A percentile compares a stretch with the other conserved stretches of the same genome.
These are phyloP conservation scores for Fusarium redolens DNA, from an alignment of 2,329 filamentous ascomycete species.

Conservation along the genomic window DNA sequence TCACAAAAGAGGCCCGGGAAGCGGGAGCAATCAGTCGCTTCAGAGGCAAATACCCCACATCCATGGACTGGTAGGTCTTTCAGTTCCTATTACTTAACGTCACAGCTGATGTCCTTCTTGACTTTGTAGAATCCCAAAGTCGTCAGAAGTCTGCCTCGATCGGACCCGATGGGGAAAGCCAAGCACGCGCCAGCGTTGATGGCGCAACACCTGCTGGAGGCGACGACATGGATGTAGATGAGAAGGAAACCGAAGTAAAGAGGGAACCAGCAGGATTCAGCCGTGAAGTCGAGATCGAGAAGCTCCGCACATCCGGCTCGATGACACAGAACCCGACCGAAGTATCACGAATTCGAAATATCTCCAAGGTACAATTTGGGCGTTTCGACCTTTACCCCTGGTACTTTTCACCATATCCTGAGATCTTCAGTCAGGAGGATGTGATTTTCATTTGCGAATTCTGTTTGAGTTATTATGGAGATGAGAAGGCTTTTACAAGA, in stretches of 20 bases:
- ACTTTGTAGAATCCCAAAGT: slow-evolving; percentile 61
- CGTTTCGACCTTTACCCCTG: slow-evolving; percentile 92
- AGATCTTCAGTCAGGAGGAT: slow-evolving; percentile 87
- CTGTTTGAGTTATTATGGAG: slow-evolving; percentile 90
- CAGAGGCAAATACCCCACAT: slow-evolving; percentile 65
- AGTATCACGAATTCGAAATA: slow-evolving; percentile 93
- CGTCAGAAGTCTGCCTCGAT: slow-evolving; percentile 58
- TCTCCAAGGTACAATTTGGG: slow-evolving; percentile 94
- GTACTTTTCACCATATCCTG: slow-evolving; percentile 98
- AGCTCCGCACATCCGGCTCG: slow-evolving; percentile 90
- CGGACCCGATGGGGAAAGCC: slow-evolving; percentile 58
- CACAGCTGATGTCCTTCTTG: slow-evolving; percentile 39
- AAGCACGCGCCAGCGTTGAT: slow-evolving; percentile 57
- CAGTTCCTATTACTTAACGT: background rate
- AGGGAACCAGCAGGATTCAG: slow-evolving; percentile 70
- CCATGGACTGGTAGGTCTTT: slow-evolving; percentile 58
- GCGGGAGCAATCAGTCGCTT: slow-evolving; percentile 65
- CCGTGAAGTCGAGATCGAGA: slow-evolving; percentile 94
- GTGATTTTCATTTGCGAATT: slow-evolving; percentile 98
- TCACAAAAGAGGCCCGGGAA: slow-evolving; percentile 66
- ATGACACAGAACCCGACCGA: slow-evolving; percentile 99
- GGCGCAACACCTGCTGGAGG: slow-evolving; percentile 57
- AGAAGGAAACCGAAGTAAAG: slow-evolving; percentile 58
- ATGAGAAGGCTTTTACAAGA: slow-evolving; percentile 82
- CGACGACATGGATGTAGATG: slow-evolving; percentile 68